Base-by-base conservation (phyloP, 805 yeast species). In the Candida sonorensis region DNA sequence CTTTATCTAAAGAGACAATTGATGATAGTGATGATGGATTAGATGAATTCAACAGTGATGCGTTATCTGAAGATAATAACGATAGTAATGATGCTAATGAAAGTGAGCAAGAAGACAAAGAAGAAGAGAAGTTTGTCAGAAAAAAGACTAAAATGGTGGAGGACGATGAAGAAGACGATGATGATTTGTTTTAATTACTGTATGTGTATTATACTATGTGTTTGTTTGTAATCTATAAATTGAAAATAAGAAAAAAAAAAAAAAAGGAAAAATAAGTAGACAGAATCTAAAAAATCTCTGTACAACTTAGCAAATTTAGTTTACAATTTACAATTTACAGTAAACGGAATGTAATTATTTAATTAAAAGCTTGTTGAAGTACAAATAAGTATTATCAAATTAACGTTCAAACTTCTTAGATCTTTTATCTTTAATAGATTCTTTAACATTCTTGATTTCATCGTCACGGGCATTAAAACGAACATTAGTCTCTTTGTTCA, bases 401-500 rank as follows among this genome's bases (percentile, higher is more conserved):
- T 35, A 57, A 31, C 41, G 54, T 43, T 57, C 61, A 29, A 36
- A 57, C 32, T 48, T 57, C 42, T 45, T 57, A 26, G 52, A 36
- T 37, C 59, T 51, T 31, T 51, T 51, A 11, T 53, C 53, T 30
- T 42, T 55, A 15, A 57, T 44, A 17, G 42, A 29, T 11, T 42
- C 44, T 38, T 55, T 57, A 27, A 45, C 40, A 5, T 55, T 46
- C 48, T 66, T 66, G 30, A 80, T 69, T 17, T 66, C 71, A 5
- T 60, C 61, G 56, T 69, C 72, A 54, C 63, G 62, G 11, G 94
- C 86, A 49, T 84, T 78, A 62, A 65, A 80, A 25, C 60, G 52
- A 22, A 79, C 65, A 38, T 69, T 77, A 21, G 82, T 77, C 34
- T 66, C 77, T 59, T 79, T 87, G 63, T 84, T 84, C 75, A 84